A percentile compares a stretch with the other conserved stretches of the same genome.
These are phyloP conservation scores for Vigna reflexopilosa DNA, from an alignment of 306 rosid genomes.

Conservation along the genomic window DNA sequence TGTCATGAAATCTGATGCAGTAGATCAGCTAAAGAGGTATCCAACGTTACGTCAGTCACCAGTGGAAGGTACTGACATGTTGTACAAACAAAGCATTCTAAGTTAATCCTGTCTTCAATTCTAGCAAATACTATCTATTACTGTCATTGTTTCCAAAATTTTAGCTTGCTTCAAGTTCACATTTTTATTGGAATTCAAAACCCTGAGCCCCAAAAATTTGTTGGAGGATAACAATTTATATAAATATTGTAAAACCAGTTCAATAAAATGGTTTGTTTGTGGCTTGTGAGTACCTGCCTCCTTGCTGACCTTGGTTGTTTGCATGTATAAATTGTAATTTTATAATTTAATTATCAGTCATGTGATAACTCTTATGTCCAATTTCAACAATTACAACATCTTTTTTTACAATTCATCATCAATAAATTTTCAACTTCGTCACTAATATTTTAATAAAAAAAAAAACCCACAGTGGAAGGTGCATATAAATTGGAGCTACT, in stretches of 20 bases:
- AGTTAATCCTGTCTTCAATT: constrained; percentile 41
- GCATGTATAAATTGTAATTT: too few species aligned
- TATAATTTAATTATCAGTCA: too few species aligned
- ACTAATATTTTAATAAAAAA: too few species aligned
- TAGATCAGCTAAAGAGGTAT: constrained; percentile 51
- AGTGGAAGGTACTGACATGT: constrained; percentile 80
- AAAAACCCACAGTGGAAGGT: too few species aligned
- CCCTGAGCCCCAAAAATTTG: constrained; percentile 17
- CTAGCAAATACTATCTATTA: constrained; percentile 4
- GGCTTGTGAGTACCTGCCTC: neutral
- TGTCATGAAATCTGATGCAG: constrained; percentile 54
- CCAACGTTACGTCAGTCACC: constrained; percentile 62
- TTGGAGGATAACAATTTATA: constrained; percentile 19
- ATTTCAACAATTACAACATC: too few species aligned
- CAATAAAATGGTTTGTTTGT: neutral
- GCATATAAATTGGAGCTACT: too few species aligned
- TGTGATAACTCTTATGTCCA: too few species aligned
- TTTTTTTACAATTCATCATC: too few species aligned
- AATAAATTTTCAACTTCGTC: too few species aligned
- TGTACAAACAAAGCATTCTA: constrained; percentile 71
- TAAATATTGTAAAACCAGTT: neutral
- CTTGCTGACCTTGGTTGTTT: too few species aligned
- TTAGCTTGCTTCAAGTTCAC: constrained; percentile 34
- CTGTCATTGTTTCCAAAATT: neutral
- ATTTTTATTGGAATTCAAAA: constrained; percentile 28